phyloP scores from a whole-genome alignment of 352 stramenopile species.

The Phytophthora hibernalis region DNA sequence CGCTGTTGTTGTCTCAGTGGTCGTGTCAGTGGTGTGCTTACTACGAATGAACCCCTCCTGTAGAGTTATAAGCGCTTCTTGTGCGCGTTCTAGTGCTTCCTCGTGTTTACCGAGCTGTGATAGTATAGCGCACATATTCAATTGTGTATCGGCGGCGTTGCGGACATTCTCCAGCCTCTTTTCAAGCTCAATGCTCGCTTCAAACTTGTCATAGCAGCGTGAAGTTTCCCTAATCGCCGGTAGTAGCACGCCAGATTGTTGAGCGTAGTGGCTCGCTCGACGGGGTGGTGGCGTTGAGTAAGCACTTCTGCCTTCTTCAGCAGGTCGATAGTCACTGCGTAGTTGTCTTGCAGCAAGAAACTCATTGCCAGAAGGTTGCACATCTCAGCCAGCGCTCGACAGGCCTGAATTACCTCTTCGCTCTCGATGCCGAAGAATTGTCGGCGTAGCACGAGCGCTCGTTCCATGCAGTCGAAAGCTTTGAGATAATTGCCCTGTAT shows the following conservation, averaged over 20 bases:
- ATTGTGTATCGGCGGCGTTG: constrained; percentile 92
- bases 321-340: constrained; percentile 90
- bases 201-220: constrained; percentile 91
- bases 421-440: constrained; percentile 94
- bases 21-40: constrained; percentile 15
- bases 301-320: constrained; percentile 95
- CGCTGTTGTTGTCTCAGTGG: background rate
- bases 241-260: constrained; percentile 97
- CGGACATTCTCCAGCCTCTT: constrained; percentile 66
- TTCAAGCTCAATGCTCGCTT: constrained; percentile 92
- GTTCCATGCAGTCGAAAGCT: constrained; percentile 94
- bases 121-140: constrained; percentile 94
- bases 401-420: constrained; percentile 84
- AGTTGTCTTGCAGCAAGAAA: constrained; percentile 95
- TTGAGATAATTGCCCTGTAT: constrained; percentile 91
- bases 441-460: constrained; percentile 89
- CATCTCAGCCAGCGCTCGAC: constrained; percentile 92
- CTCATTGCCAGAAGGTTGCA: constrained; percentile 95
- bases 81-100: constrained; percentile 86
- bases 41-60: constrained; percentile 89
- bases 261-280: constrained; percentile 89
- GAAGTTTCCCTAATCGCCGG: constrained; percentile 86
- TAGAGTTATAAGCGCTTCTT: constrained; percentile 88
- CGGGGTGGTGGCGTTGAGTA: constrained; percentile 78
- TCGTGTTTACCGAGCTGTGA: constrained; percentile 90